Percentiles rank a stretch among this genome's conserved stretches.
Evolutionary conservation across 2,329 filamentous ascomycete genomes (phyloP).

Genomic region (Aspergillus sp.): DNA sequence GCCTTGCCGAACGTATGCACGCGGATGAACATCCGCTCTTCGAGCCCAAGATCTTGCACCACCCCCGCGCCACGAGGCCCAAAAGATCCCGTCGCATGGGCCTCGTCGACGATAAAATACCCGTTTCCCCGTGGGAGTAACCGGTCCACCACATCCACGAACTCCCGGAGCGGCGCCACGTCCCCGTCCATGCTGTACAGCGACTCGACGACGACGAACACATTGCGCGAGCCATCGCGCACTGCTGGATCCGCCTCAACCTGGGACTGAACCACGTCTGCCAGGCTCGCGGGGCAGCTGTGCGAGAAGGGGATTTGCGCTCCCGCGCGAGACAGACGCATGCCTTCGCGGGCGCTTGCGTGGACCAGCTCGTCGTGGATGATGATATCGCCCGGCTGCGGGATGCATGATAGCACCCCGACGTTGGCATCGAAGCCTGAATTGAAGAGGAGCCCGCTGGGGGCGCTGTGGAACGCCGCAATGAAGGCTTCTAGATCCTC

Average conservation of each 20-base stretch:
- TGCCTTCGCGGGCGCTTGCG: constrained; percentile 75
- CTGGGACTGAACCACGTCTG: constrained; percentile 32
- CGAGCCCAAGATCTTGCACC: constrained; percentile 49
- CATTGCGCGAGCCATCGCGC: constrained; percentile 43
- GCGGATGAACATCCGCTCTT: constrained; percentile 49
- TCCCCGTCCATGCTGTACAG: constrained; percentile 86
- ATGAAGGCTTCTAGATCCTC: constrained; percentile 59
- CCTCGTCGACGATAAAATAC: constrained; percentile 57
- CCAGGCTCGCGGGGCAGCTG: constrained; percentile 42
- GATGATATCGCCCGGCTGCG: constrained; percentile 60
- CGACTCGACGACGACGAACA: constrained; percentile 68
- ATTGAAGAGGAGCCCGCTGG: constrained; percentile 58
- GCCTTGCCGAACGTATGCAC: constrained; percentile 56
- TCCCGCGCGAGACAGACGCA: constrained; percentile 61
- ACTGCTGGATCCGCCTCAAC: constrained; percentile 33
- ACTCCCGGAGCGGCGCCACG: constrained; percentile 59
- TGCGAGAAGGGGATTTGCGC: constrained; percentile 47
- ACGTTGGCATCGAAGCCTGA: constrained; percentile 67
- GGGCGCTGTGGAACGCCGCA: constrained; percentile 59
- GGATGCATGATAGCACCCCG: constrained; percentile 59
- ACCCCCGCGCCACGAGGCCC: constrained; percentile 50
- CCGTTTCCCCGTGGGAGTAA: constrained; percentile 56
- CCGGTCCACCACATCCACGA: constrained; percentile 57
- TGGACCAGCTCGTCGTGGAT: constrained; percentile 75
- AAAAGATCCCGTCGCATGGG: constrained; percentile 53